These are phyloP conservation scores for Sordariomycetes sp. DNA, from an alignment of 2,329 filamentous ascomycete species.

Conservation along the genomic window DNA sequence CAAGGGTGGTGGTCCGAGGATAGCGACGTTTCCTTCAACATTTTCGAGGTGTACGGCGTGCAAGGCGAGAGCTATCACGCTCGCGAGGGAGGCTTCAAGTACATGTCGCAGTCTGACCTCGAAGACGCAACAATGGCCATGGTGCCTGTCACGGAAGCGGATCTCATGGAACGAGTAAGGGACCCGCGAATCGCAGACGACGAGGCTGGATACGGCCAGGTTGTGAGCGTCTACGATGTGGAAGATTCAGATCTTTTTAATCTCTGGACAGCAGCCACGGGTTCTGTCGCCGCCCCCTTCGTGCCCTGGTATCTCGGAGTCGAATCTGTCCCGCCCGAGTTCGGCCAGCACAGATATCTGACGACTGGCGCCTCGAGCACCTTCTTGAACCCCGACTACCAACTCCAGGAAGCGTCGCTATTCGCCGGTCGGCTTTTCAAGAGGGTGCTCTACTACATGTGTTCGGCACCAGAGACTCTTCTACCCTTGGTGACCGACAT, in stretches of 20 bases:
- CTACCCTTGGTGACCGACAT: conserved; percentile 14
- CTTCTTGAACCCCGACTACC: conserved; percentile 14
- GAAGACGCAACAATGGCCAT: conserved; percentile 23
- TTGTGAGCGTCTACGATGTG: conserved; percentile 11
- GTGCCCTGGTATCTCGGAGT: conserved; percentile 18
- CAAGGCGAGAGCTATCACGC: conserved; percentile 11
- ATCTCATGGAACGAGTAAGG: conserved; percentile 28
- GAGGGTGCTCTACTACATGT: conserved; percentile 18
- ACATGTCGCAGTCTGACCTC: conserved; percentile 16
- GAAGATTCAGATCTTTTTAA: conserved; percentile 12
- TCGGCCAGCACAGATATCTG: conserved; percentile 16
- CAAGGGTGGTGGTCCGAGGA: conserved; percentile 15
- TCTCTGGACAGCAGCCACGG: conserved; percentile 15
- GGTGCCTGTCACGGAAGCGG: conserved; percentile 36
- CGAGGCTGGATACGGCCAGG: conserved; percentile 17
- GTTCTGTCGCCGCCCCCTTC: conserved; percentile 15
- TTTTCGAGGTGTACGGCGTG: conserved; percentile 14
- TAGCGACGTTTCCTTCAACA: conserved; percentile 14
- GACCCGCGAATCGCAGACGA: conserved; percentile 16
- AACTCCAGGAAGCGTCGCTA: conserved; percentile 14
- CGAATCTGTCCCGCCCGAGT: conserved; percentile 12
- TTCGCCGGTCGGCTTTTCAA: conserved; percentile 17
- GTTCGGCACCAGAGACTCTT: conserved; percentile 12
- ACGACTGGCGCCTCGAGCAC: conserved; percentile 14
- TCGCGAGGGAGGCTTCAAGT: conserved; percentile 17